Conservation (phyloP, 1,284 basidiomycete genomes). For the Moesziomyces sp. region DNA sequence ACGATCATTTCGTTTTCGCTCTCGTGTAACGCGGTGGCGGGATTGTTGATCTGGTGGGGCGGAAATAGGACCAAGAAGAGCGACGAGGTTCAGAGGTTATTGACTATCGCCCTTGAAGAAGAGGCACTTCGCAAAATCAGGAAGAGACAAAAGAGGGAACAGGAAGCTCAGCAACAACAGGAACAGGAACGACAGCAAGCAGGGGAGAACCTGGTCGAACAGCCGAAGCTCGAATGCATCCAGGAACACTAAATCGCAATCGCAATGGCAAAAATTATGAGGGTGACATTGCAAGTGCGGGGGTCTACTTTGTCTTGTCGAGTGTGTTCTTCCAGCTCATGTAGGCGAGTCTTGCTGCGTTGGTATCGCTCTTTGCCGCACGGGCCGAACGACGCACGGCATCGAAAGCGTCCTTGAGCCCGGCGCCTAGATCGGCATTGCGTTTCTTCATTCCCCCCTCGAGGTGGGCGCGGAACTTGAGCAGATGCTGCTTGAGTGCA, state of each 20-base stretch:
- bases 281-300: too few relatives aligned
- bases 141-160: constrained; percentile 20
- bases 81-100: constrained; percentile 77
- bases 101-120: constrained; percentile 76
- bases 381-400: constrained; percentile 8
- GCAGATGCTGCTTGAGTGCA: constrained; percentile 80
- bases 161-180: not conserved
- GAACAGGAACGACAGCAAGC: not conserved
- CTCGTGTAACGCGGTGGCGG: constrained; percentile 82
- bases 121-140: constrained; percentile 51
- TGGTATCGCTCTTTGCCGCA: not conserved
- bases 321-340: constrained; percentile 38
- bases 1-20: constrained; percentile 81
- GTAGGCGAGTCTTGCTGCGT: constrained; percentile 6
- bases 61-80: constrained; percentile 81
- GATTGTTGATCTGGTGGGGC: constrained; percentile 81
- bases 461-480: constrained; percentile 87
- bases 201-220: not conserved
- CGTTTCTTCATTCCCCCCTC: constrained; percentile 76
- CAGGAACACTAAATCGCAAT: constrained; percentile 14
- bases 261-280: not conserved
- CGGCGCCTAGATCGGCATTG: constrained; percentile 39
- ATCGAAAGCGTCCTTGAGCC: constrained; percentile 17
- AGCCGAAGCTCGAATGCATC: constrained; percentile 23
- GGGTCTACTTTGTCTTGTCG: constrained; percentile 21